Evolutionary conservation across 108 stramenopile species (phyloP).

Genomic region (Fragilaria crotonensis): DNA sequence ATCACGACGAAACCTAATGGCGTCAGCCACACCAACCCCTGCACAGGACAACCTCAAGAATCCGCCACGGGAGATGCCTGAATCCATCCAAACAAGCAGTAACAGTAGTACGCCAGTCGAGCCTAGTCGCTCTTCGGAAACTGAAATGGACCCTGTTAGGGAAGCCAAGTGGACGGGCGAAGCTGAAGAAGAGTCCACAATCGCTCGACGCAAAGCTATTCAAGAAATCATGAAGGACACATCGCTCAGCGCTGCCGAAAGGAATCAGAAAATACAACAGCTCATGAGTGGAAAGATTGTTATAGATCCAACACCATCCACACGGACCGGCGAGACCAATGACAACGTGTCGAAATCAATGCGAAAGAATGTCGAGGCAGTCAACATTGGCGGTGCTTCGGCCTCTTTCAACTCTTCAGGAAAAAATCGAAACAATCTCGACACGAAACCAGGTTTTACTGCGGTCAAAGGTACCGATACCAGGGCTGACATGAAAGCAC

Average conservation of each 20-base stretch:
- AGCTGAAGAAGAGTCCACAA: conserved; percentile 44
- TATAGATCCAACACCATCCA: background rate
- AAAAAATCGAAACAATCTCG: background rate
- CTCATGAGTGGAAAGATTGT: conserved; percentile 66
- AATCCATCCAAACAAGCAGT: background rate
- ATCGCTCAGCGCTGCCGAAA: conserved; percentile 50
- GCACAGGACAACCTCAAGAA: background rate
- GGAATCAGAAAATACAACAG: conserved; percentile 52
- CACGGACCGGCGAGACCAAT: too few species aligned
- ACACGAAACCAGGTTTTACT: background rate
- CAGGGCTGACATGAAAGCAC: background rate
- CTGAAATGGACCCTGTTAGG: background rate
- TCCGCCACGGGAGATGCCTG: background rate
- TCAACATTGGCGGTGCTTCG: too few species aligned
- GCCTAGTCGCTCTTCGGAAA: too few species aligned
- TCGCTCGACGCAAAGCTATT: conserved; percentile 62
- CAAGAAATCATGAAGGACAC: conserved; percentile 69
- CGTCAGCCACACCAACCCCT: background rate
- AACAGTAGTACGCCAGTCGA: background rate
- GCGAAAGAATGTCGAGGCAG: too few species aligned
- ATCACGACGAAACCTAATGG: background rate
- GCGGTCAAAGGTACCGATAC: background rate
- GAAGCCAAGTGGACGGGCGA: background rate
- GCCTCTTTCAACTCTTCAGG: background rate
- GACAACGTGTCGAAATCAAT: too few species aligned